Percentiles rank a stretch among this genome's conserved stretches.
Evolutionary conservation across 768 basidiomycete genomes (phyloP).

Genomic region (Lentinula aciculospora): DNA sequence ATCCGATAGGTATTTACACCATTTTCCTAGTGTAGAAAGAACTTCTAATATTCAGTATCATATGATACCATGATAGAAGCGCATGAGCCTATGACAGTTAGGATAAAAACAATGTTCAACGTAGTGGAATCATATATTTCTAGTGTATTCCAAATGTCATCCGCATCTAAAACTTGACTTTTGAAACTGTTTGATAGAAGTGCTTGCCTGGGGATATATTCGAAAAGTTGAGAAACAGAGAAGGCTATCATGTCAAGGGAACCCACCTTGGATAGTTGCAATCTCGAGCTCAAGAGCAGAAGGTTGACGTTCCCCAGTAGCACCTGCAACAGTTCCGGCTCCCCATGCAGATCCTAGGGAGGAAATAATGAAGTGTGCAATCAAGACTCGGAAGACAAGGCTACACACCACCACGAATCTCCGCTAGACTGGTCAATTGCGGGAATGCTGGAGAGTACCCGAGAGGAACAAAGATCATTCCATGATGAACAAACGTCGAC

Average conservation of each 20-base stretch:
- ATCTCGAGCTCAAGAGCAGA: conserved; percentile 35
- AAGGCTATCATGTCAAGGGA: neutral
- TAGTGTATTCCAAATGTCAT: too few relatives aligned
- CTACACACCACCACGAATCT: conserved; percentile 54
- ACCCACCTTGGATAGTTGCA: neutral
- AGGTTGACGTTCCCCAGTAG: conserved; percentile 43
- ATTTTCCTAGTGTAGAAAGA: too few relatives aligned
- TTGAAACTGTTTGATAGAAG: conserved; percentile 45
- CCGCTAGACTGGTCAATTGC: conserved; percentile 34
- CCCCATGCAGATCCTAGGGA: conserved; percentile 68
- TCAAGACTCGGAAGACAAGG: neutral
- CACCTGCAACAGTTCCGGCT: conserved; percentile 55
- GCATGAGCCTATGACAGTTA: too few relatives aligned
- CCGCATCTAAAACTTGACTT: conserved; percentile 18
- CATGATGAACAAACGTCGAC: conserved; percentile 66
- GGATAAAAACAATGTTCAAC: neutral
- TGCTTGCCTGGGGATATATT: conserved; percentile 41
- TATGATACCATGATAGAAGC: too few relatives aligned
- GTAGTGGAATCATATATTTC: too few relatives aligned
- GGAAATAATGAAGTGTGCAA: neutral
- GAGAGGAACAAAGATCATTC: conserved; percentile 65
- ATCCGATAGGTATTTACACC: too few relatives aligned
- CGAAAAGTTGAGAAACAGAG: conserved; percentile 3
- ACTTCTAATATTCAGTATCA: too few relatives aligned
- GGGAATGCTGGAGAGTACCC: conserved; percentile 53